Evolutionary conservation across 305 asterid species (phyloP), one percentile per base, ranked within the genome.

Genomic region (Andrographis paniculata): DNA sequence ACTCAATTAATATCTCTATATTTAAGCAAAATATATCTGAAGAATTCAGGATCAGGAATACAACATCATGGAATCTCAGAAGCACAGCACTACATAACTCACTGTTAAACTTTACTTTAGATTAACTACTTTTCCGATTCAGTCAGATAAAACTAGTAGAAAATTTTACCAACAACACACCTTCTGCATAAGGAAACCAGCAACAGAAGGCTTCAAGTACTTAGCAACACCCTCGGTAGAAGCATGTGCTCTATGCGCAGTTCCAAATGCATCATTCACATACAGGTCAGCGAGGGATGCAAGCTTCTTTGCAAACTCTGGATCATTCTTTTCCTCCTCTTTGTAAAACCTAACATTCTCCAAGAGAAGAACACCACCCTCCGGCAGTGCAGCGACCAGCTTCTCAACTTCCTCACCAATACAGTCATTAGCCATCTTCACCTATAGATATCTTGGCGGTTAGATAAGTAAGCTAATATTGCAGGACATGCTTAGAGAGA

Each of bases 111-210:
- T n/a, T n/a, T n/a, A n/a, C n/a, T n/a, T n/a, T n/a, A n/a, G n/a
- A n/a, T n/a, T n/a, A n/a, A n/a, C n/a, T n/a, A n/a, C n/a, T n/a
- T n/a, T n/a, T n/a, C n/a, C n/a, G n/a, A n/a, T n/a, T n/a, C n/a
- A n/a, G n/a, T n/a, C n/a, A n/a, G n/a, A n/a, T n/a, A n/a, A n/a
- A n/a, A n/a, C n/a, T 18, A 4, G 5, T 9, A 4, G 16, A 5
- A 41, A 12, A 11, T 2, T 6, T 4, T 5, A 38, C 11, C 11
- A 24, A 12, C 16, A 4, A 35, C 52, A 12, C 9, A 68, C 72
- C 72, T 70, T 70, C 42, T 70, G 72, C 62, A 70, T 46, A 58
- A 70, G 76, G 57, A 70, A 70, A 4, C 76, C 76, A 52, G 72
- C 72, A 41, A 70, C 72, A 20, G 72, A 27, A 17, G 76, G 76